phyloP scores from a whole-genome alignment of 805 yeast genomes.

The Candida insectorum region DNA sequence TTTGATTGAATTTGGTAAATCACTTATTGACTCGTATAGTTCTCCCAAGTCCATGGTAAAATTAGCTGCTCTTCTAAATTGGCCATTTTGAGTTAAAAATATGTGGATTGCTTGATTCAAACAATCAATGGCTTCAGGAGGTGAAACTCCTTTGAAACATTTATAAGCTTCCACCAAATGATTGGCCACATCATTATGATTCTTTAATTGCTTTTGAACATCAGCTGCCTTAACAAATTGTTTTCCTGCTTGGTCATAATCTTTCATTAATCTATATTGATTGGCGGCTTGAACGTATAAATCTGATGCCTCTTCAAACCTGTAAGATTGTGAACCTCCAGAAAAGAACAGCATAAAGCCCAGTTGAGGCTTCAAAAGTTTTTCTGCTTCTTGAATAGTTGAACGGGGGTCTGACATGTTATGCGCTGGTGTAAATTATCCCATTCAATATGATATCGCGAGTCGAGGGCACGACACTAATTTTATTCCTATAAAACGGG shows the following conservation, averaged over 20 bases:
- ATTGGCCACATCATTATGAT: constrained; percentile 89
- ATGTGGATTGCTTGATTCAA: constrained; percentile 74
- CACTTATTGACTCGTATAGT: constrained; percentile 71
- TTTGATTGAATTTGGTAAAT: constrained; percentile 63
- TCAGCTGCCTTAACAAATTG: constrained; percentile 85
- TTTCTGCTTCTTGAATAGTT: constrained; percentile 43
- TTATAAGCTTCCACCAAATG: constrained; percentile 88
- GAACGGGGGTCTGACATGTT: constrained; percentile 44
- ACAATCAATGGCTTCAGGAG: constrained; percentile 72
- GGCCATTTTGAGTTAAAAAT: constrained; percentile 82
- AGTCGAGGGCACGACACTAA: too few species aligned
- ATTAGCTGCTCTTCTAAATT: constrained; percentile 94
- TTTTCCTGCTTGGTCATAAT: constrained; percentile 71
- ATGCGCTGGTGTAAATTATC: too few species aligned
- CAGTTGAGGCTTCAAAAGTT: constrained; percentile 52
- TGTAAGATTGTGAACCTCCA: constrained; percentile 58
- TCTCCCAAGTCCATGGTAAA: constrained; percentile 89
- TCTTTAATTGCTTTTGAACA: constrained; percentile 68
- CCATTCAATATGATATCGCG: too few species aligned
- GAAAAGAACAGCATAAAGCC: constrained; percentile 67
- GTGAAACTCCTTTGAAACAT: constrained; percentile 71
- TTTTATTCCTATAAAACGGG: too few species aligned
- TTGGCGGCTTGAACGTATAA: constrained; percentile 92
- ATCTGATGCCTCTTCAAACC: constrained; percentile 91
- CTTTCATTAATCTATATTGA: constrained; percentile 71